Conservation (phyloP, 148 eudicot genomes). For the Persicaria tinctoria region DNA sequence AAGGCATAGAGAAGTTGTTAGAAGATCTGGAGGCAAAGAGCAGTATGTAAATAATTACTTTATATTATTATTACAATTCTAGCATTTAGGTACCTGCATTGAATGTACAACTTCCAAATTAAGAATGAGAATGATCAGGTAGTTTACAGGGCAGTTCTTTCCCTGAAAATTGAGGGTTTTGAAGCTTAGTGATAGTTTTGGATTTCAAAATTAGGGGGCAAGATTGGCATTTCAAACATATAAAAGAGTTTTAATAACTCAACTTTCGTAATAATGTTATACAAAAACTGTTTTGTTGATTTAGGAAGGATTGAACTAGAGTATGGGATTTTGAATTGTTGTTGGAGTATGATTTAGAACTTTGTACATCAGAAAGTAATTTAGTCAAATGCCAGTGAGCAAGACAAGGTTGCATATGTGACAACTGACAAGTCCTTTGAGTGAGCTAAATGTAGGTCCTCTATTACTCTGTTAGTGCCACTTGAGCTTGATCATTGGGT, state of each 20-base stretch:
- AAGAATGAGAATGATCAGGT: not conserved
- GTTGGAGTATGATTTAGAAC: not conserved
- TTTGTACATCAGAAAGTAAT: too few relatives aligned
- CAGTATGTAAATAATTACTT: constrained; percentile 27
- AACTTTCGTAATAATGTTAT: not conserved
- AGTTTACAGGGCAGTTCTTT: not conserved
- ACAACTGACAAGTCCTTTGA: too few relatives aligned
- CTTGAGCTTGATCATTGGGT: too few relatives aligned
- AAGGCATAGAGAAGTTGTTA: constrained; percentile 46
- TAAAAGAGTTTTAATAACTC: not conserved
- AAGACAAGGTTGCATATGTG: too few relatives aligned
- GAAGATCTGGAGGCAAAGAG: constrained; percentile 48
- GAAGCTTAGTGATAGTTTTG: not conserved
- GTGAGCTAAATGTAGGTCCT: too few relatives aligned
- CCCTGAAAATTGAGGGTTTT: not conserved
- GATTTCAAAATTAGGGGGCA: not conserved
- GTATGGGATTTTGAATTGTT: not conserved
- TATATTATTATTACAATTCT: not conserved
- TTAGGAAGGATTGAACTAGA: not conserved
- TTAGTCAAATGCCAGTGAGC: too few relatives aligned
- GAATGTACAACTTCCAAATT: constrained; percentile 3
- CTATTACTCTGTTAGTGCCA: too few relatives aligned
- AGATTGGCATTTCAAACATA: too few relatives aligned
- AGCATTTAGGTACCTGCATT: not conserved
- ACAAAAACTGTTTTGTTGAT: not conserved